Evolutionary conservation across 202 grass and related monocot species (phyloP), one percentile per base, ranked within the genome.

Genomic region (Digitaria exilis): DNA sequence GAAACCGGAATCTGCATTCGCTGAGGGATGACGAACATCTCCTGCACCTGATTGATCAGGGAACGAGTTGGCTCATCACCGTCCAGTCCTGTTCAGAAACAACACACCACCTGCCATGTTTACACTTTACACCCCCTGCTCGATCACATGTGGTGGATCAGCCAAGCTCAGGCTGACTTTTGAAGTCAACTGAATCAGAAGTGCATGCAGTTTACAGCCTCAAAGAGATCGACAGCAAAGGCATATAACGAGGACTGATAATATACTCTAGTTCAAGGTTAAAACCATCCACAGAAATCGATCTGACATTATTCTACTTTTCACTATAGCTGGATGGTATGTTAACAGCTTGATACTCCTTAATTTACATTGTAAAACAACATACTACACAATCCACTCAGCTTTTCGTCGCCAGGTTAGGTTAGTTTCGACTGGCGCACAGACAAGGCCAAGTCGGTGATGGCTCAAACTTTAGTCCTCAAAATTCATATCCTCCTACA

Each of bases 401-500:
- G 9, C 50, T 65, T 29, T n/a, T 21, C 24, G 10, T 63, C 34
- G 52, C 17, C 56, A 72, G 65, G 69, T 85, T 69, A 87, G 41
- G 55, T 57, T 30, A 56, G 30, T 28, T 60, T 42, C 18, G 7
- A 68, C 61, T 69, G 17, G 12, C 45, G 10, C 26, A n/a, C 5
- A 35, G 28, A 48, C 17, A 24, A 74, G 10, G 39, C 49, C 19
- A 66, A 56, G 76, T 29, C 60, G 3, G 58, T 37, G 7, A 67
- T 35, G 49, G 1, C 26, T 16, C 9, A 63, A 62, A 26, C 26
- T 45, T 58, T 73, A 73, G 50, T 74, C 12, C 8, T 51, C 48
- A 88, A 73, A 73, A 18, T 88, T 28, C 24, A 28, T 32, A 65
- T 50, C 75, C 68, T 68, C 17, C 28, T 61, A 0, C 25, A 84